Conservation (phyloP, 139 green algal species). For the Picochlorum sp. region DNA sequence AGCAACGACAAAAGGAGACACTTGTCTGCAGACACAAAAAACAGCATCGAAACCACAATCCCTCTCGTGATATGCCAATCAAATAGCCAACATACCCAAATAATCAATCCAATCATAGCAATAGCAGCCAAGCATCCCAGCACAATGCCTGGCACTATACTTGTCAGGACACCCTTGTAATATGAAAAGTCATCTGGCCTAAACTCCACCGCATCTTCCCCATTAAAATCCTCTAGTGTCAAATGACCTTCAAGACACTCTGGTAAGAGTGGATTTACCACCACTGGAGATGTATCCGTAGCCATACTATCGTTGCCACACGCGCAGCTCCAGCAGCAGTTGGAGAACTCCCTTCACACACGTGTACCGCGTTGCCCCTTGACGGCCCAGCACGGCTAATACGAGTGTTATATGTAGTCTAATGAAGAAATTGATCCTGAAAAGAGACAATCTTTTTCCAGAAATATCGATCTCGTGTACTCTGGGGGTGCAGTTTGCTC, state of each 20-base stretch:
- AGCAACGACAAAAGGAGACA: not conserved
- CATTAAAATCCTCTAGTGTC: not conserved
- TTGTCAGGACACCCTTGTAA: conserved; percentile 12
- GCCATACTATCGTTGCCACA: not conserved
- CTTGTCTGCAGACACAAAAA: not conserved
- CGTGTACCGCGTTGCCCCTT: not conserved
- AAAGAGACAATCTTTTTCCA: too few species aligned
- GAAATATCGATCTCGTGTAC: too few species aligned
- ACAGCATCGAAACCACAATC: too few species aligned
- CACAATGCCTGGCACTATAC: conserved; percentile 18
- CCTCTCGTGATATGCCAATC: too few species aligned
- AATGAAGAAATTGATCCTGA: too few species aligned
- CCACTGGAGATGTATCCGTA: not conserved
- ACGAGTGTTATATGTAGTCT: too few species aligned
- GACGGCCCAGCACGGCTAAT: too few species aligned
- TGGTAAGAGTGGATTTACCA: not conserved
- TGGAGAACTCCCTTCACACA: not conserved
- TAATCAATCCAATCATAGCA: conserved; percentile 17
- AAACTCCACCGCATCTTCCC: not conserved
- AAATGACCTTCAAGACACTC: not conserved
- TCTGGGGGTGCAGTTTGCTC: too few species aligned
- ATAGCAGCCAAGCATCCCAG: conserved; percentile 12
- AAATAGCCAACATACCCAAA: conserved; percentile 3
- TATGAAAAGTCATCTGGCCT: not conserved
- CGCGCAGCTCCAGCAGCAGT: not conserved